Percentiles rank a stretch among this genome's conserved stretches.
Conservation (phyloP, 1,284 basidiomycete genomes). For the Pseudozyma thailandica region DNA sequence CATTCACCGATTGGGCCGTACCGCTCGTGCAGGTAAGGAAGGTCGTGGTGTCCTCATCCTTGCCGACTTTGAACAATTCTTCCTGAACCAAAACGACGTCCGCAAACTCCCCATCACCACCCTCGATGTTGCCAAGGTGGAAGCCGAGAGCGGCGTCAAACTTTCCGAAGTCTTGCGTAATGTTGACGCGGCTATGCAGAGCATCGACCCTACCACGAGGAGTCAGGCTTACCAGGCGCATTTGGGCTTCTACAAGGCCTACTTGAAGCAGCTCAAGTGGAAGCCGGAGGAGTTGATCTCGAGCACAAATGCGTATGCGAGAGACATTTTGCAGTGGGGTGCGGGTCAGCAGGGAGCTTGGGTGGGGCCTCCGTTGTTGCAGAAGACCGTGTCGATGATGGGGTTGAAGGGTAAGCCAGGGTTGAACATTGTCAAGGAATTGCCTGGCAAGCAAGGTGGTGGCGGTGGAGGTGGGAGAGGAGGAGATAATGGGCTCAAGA, state of each 20-base stretch:
- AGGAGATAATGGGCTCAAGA: slow-evolving; percentile 14
- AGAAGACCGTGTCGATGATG: slow-evolving; percentile 75
- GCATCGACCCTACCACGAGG: slow-evolving; percentile 41
- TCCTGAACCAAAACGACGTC: slow-evolving; percentile 72
- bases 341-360: slow-evolving; percentile 58
- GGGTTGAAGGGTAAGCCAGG: slow-evolving; percentile 73
- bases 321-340: slow-evolving; percentile 36
- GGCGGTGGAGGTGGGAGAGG: slow-evolving; percentile 13
- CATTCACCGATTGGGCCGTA: slow-evolving; percentile 71
- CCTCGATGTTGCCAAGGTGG: slow-evolving; percentile 20
- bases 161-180: slow-evolving; percentile 7
- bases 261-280: slow-evolving; percentile 70
- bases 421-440: slow-evolving; percentile 67
- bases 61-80: slow-evolving; percentile 73
- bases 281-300: slow-evolving; percentile 70
- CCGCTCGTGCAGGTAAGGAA: slow-evolving; percentile 71
- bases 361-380: slow-evolving; percentile 69
- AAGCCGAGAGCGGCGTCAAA: slow-evolving; percentile 12
- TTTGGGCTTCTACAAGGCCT: slow-evolving; percentile 75
- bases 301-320: slow-evolving; percentile 70
- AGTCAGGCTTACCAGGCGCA: slow-evolving; percentile 72
- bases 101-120: slow-evolving; percentile 68
- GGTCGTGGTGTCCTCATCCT: slow-evolving; percentile 75
- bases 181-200: slow-evolving; percentile 60
- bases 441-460: slow-evolving; percentile 31